phyloP scores from a whole-genome alignment of 1,284 basidiomycete species.

The Pisolithus thermaeus region DNA sequence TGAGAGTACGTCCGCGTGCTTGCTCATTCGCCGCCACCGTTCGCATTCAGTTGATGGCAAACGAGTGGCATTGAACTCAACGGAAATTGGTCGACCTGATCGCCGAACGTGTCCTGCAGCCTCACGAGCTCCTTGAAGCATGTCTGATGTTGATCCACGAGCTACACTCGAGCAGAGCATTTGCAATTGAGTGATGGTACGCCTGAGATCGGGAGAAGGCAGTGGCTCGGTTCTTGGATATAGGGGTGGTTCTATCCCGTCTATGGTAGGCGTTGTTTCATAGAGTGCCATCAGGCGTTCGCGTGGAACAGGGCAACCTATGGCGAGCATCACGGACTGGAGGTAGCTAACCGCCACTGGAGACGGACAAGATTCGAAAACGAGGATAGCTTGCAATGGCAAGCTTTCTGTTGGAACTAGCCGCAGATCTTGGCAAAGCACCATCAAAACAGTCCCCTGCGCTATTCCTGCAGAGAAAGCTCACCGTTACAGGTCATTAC shows the following conservation, averaged over 20 bases:
- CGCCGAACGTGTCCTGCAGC: slow-evolving; percentile 24
- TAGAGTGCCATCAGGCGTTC: slow-evolving; percentile 37
- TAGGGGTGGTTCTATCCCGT: slow-evolving; percentile 27
- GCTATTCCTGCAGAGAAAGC: slow-evolving; percentile 22
- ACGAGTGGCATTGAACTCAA: slow-evolving; percentile 19
- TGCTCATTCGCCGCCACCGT: slow-evolving; percentile 25
- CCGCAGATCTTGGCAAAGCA: slow-evolving; percentile 50
- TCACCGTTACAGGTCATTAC: slow-evolving; percentile 90
- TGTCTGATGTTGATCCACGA: slow-evolving; percentile 27
- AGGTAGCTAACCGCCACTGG: slow-evolving; percentile 69
- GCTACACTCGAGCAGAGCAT: slow-evolving; percentile 35
- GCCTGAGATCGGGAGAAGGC: slow-evolving; percentile 50
- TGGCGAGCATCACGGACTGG: slow-evolving; percentile 53
- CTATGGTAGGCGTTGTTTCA: slow-evolving; percentile 18
- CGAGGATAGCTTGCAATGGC: slow-evolving; percentile 71
- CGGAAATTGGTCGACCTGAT: slow-evolving; percentile 32
- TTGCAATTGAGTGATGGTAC: slow-evolving; percentile 54
- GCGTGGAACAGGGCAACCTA: slow-evolving; percentile 43
- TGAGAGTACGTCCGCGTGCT: slow-evolving; percentile 42
- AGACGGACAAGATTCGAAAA: slow-evolving; percentile 58
- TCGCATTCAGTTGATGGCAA: slow-evolving; percentile 14
- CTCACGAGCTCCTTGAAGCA: slow-evolving; percentile 20
- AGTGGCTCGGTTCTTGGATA: slow-evolving; percentile 34
- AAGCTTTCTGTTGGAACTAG: slow-evolving; percentile 68
- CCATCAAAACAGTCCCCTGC: slow-evolving; percentile 11